Conservation (phyloP, 1,139 yeast genomes). For the Yamadazyma oceani region DNA sequence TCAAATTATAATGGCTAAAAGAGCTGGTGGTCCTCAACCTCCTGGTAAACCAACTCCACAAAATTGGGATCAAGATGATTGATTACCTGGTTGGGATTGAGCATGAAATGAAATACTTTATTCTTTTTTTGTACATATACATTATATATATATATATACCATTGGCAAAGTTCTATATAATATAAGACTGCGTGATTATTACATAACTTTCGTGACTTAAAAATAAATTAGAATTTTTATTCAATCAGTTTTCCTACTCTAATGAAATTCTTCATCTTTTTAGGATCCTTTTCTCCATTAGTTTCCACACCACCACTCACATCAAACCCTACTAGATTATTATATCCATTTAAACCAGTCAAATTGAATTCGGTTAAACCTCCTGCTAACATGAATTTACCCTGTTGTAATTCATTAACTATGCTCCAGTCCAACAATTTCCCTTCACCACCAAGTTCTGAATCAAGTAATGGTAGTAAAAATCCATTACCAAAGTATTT, state of each 20-base stretch:
- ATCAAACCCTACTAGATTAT: conserved; percentile 79
- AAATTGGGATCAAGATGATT: conserved; percentile 97
- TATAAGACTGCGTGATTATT: conserved; percentile 1
- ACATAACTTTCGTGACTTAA: too few species aligned
- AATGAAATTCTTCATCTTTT: conserved; percentile 61
- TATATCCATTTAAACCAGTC: conserved; percentile 40
- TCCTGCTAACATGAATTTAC: conserved; percentile 77
- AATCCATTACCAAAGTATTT: conserved; percentile 32
- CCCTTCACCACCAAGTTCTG: conserved; percentile 94
- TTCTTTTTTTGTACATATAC: conserved; percentile 3
- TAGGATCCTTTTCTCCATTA: conserved; percentile 63
- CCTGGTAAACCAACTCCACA: conserved; percentile 79
- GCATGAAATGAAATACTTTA: too few species aligned
- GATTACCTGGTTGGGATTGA: too few species aligned
- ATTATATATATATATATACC: conserved; percentile 1
- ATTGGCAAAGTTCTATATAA: too few species aligned
- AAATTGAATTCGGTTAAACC: conserved; percentile 82
- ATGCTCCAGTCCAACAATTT: conserved; percentile 66
- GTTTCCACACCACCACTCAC: conserved; percentile 94
- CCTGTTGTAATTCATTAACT: conserved; percentile 32
- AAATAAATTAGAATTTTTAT: too few species aligned
- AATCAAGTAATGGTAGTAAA: conserved; percentile 68
- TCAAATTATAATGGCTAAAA: conserved; percentile 90
- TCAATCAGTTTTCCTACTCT: conserved; percentile 34
- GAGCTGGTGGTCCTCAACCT: conserved; percentile 96